Conservation (phyloP, 148 eudicot genomes). For the Cornus controversa region DNA sequence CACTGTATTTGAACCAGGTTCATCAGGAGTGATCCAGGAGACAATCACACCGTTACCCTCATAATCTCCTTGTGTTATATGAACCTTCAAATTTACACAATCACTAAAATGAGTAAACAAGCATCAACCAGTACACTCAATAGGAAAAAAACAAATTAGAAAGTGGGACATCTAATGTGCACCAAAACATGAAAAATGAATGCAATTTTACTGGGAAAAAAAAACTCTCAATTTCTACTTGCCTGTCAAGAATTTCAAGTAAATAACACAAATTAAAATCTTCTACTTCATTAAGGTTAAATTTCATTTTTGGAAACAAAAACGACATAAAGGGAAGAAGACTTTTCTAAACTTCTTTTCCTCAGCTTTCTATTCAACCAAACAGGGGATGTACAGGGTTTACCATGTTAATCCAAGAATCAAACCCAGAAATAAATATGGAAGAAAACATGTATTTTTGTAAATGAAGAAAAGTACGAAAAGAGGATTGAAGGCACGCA, state of each 20-base stretch:
- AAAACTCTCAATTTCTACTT: too few relatives aligned
- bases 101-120: too few relatives aligned
- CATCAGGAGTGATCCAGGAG: conserved; percentile 76
- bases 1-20: conserved; percentile 64
- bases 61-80: conserved; percentile 81
- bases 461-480: not conserved
- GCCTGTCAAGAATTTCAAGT: not conserved
- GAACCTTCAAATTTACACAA: too few relatives aligned
- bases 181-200: not conserved
- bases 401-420: not conserved
- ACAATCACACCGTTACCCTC: conserved; percentile 65
- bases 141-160: not conserved
- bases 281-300: not conserved
- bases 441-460: too few relatives aligned
- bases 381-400: not conserved
- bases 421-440: conserved; percentile 3
- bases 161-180: not conserved
- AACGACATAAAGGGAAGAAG: not conserved
- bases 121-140: too few relatives aligned
- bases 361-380: conserved; percentile 9
- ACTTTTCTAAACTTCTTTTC: not conserved
- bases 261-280: not conserved
- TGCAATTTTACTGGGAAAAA: too few relatives aligned
- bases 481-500: not conserved
- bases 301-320: not conserved